phyloP scores from a whole-genome alignment of 1,284 basidiomycete genomes.

The Cystobasidium pallidum region DNA sequence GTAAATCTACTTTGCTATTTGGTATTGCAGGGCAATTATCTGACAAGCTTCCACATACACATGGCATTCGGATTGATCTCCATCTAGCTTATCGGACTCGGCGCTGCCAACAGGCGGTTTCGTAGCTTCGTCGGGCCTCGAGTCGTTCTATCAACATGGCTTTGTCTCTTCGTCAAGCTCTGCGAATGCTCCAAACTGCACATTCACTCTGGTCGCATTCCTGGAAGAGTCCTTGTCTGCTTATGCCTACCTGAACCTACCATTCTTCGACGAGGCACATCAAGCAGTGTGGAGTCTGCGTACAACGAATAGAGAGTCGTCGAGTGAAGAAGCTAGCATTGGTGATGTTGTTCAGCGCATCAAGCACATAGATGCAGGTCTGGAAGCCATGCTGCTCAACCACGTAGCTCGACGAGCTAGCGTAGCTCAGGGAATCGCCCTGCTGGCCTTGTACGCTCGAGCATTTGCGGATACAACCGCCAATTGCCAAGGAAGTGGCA shows the following conservation, averaged over 20 bases:
- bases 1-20: not conserved
- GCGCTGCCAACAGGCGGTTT: slow-evolving; percentile 88
- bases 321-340: not conserved
- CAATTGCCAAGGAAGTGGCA: not conserved
- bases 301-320: not conserved
- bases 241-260: slow-evolving; percentile 73
- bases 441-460: slow-evolving; percentile 83
- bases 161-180: slow-evolving; percentile 60
- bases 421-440: slow-evolving; percentile 86
- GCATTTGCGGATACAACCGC: slow-evolving; percentile 64
- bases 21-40: not conserved
- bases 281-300: slow-evolving; percentile 47
- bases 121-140: slow-evolving; percentile 87
- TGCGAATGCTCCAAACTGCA: not conserved
- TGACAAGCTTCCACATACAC: not conserved
- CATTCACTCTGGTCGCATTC: slow-evolving; percentile 63
- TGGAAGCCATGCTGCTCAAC: slow-evolving; percentile 84
- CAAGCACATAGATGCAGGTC: slow-evolving; percentile 57
- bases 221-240: slow-evolving; percentile 70
- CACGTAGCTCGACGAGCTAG: slow-evolving; percentile 86
- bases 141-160: slow-evolving; percentile 86
- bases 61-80: too few relatives aligned
- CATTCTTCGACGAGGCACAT: slow-evolving; percentile 75
- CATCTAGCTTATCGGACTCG: slow-evolving; percentile 42
- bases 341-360: slow-evolving; percentile 5